These are phyloP conservation scores for Pleurotus eryngii DNA, from an alignment of 768 basidiomycete species.

Conservation along the genomic window DNA sequence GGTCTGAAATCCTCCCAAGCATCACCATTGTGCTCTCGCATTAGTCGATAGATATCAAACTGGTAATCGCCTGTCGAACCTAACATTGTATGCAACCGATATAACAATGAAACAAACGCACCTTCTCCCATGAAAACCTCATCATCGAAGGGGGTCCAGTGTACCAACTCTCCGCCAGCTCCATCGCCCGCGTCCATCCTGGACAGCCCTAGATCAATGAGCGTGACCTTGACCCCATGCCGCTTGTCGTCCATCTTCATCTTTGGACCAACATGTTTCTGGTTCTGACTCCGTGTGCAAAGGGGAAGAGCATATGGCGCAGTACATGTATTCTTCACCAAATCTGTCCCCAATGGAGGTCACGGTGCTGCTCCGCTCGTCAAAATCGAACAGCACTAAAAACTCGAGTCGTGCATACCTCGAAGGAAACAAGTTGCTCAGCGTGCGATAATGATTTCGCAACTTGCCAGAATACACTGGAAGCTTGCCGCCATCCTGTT, in stretches of 20 bases:
- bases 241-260: slow-evolving; percentile 58
- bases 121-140: slow-evolving; percentile 93
- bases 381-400: background rate
- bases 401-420: slow-evolving; percentile 51
- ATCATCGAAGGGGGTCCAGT: slow-evolving; percentile 83
- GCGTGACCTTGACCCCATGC: slow-evolving; percentile 73
- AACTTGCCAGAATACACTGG: slow-evolving; percentile 90
- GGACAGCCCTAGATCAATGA: slow-evolving; percentile 95
- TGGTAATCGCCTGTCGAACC: slow-evolving; percentile 73
- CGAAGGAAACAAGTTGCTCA: slow-evolving; percentile 79
- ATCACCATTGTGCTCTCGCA: slow-evolving; percentile 58
- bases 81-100: too few relatives aligned
- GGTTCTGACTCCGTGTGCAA: slow-evolving; percentile 32
- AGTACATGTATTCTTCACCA: slow-evolving; percentile 53
- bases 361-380: slow-evolving; percentile 71
- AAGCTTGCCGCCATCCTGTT: slow-evolving; percentile 79
- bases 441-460: slow-evolving; percentile 72
- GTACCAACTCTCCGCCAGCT: slow-evolving; percentile 40
- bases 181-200: slow-evolving; percentile 66
- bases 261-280: slow-evolving; percentile 12
- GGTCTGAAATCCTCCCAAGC: slow-evolving; percentile 80
- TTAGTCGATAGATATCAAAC: slow-evolving; percentile 91
- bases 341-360: slow-evolving; percentile 99
- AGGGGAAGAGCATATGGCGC: slow-evolving; percentile 22
- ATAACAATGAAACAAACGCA: slow-evolving; percentile 17